Base-by-base conservation (phyloP, 2,329 filamentous ascomycete species). In the Fusarium sambucinum region DNA sequence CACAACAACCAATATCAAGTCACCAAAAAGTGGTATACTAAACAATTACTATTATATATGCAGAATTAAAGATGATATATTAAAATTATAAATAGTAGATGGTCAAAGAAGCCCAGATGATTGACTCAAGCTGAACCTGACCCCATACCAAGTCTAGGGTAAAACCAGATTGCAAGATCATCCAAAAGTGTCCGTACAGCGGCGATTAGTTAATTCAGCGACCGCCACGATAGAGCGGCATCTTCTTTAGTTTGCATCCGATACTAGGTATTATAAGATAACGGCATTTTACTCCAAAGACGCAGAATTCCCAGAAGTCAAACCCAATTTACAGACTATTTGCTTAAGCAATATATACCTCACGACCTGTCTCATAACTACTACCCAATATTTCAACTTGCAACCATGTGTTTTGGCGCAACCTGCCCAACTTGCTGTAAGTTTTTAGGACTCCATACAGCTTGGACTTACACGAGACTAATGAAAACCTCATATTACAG, bases 401-500 rank as follows among this genome's bases (percentile, higher is more conserved):
- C 2, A 33, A 78, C 37, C 21, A 83, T 83, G 81, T 83, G 81
- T 51, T 78, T 79, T 72, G 69, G 77, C 38, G 76, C 80, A 8
- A 79, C 75, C 25, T 83, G 81, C 63, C 63, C 78, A 25, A 80
- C 75, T 19, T 83, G 81, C 76, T 79, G 81, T 83, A 70, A 73
- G 80, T 71, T 6, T 46, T 33, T 21, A 23, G 10, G 14, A 4
- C 9, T 3, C 23, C n/a, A 12, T 12, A 16, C 19, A 35, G 16
- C 32, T 19, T 25, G 16, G 23, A 23, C 11, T 40, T 14, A 12
- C 9, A 21, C 45, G 32, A 59, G 12, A 41, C 30, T 52, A 27
- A 56, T 25, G 16, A 45, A 33, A 32, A n/a, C 27, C 16, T 21
- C 17, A 9, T 35, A 29, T 14, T 10, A 27, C 17, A 85, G 83